Evolutionary conservation across 768 basidiomycete genomes (phyloP).

Genomic region (Amanita pseudoporphyria): DNA sequence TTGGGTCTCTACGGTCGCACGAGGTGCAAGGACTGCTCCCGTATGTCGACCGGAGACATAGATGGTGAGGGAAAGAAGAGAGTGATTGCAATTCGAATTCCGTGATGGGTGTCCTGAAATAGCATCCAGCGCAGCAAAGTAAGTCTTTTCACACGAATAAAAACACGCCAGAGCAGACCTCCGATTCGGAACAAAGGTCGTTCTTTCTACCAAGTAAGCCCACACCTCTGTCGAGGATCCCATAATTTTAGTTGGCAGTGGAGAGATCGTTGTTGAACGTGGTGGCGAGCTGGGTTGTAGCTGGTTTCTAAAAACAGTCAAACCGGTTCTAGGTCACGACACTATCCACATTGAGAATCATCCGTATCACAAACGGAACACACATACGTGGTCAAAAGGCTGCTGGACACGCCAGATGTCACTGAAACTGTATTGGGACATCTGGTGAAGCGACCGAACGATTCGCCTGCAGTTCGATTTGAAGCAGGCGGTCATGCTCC

Average conservation of each 20-base stretch:
- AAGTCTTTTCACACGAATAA: constrained; percentile 17
- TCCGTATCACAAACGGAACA: background rate
- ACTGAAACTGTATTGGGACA: background rate
- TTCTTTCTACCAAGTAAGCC: background rate
- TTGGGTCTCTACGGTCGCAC: constrained; percentile 6
- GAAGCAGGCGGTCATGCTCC: too few relatives aligned
- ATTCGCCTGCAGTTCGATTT: too few relatives aligned
- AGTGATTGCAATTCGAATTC: constrained; percentile 14
- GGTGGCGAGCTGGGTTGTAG: too few relatives aligned
- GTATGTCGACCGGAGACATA: constrained; percentile 5
- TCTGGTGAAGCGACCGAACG: constrained; percentile 1
- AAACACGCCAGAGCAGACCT: background rate
- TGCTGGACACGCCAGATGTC: background rate
- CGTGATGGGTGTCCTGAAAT: constrained; percentile 6
- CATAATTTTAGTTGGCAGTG: too few relatives aligned
- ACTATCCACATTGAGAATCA: too few relatives aligned
- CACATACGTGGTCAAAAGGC: background rate
- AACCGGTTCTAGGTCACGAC: too few relatives aligned
- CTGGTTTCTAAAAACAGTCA: too few relatives aligned
- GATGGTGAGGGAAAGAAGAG: constrained; percentile 16
- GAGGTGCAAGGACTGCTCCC: constrained; percentile 7
- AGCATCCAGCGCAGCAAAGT: constrained; percentile 18
- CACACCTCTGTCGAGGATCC: too few relatives aligned
- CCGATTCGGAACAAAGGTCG: background rate
- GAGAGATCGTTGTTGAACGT: too few relatives aligned